phyloP scores from a whole-genome alignment of 208 protist species.

The Endotrypanum monterogeii region DNA sequence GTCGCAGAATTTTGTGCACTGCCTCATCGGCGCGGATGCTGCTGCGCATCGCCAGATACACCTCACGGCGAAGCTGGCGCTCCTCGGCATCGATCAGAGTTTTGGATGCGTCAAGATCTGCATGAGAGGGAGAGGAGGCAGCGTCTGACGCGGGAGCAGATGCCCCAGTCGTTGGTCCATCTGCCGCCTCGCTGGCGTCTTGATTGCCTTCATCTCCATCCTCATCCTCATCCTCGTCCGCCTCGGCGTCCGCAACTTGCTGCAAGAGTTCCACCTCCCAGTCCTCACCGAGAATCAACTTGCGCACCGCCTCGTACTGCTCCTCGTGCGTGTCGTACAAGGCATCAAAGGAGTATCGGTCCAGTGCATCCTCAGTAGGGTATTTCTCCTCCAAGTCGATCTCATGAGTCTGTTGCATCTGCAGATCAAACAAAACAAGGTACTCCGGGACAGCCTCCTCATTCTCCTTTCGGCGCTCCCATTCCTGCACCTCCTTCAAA shows the following conservation, averaged over 20 bases:
- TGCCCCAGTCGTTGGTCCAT: not conserved
- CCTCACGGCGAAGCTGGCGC: conserved; percentile 91
- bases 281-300: conserved; percentile 93
- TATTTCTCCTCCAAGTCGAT: conserved; percentile 93
- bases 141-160: not conserved
- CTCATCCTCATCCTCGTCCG: conserved; percentile 39
- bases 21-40: conserved; percentile 97
- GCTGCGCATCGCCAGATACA: conserved; percentile 98
- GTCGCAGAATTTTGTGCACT: conserved; percentile 98
- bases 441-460: conserved; percentile 73
- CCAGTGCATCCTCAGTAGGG: conserved; percentile 82
- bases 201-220: conserved; percentile 34
- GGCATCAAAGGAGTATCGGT: conserved; percentile 94
- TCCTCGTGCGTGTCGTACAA: conserved; percentile 95
- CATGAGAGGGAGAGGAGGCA: not conserved
- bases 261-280: conserved; percentile 82
- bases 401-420: conserved; percentile 96
- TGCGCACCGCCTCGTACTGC: conserved; percentile 90
- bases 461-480: conserved; percentile 85
- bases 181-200: conserved; percentile 7
- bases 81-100: conserved; percentile 62
- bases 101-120: conserved; percentile 33
- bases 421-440: conserved; percentile 93
- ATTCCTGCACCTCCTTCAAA: conserved; percentile 88
- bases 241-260: conserved; percentile 57